A percentile compares a stretch with the other conserved stretches of the same genome.
Conservation (phyloP, 2,329 filamentous ascomycete genomes). For the Pseudocercospora cruenta region DNA sequence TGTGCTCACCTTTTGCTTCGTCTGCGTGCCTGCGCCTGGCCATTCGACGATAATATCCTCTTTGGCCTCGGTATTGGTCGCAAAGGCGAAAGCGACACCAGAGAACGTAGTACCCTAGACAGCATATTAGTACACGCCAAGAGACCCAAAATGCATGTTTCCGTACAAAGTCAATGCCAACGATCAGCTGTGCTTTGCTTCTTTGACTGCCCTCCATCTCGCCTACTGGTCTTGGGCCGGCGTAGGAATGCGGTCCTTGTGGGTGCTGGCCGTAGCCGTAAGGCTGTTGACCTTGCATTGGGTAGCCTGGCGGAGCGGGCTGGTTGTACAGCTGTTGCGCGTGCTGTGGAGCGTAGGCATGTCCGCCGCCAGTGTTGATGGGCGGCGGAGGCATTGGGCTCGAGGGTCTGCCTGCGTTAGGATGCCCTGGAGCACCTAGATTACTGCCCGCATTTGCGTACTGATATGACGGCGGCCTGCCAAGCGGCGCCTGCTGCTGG, state of each 20-base stretch:
- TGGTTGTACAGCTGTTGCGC: constrained; percentile 47
- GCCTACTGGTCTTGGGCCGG: constrained; percentile 27
- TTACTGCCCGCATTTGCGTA: constrained; percentile 51
- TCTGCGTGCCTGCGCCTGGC: constrained; percentile 96
- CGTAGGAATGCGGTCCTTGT: constrained; percentile 24
- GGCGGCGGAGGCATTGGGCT: constrained; percentile 47
- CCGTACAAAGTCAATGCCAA: constrained; percentile 96
- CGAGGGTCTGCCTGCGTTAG: constrained; percentile 53
- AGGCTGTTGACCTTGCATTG: constrained; percentile 39
- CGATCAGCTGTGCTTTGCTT: constrained; percentile 95
- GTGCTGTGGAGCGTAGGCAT: constrained; percentile 53
- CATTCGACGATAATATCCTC: constrained; percentile 99
- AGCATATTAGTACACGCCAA: constrained; percentile 20
- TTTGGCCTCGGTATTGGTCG: constrained; percentile 94
- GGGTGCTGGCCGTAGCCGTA: constrained; percentile 30
- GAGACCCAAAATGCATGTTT: background rate
- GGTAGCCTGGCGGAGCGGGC: constrained; percentile 42
- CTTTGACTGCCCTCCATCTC: constrained; percentile 88
- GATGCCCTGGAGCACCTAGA: constrained; percentile 43
- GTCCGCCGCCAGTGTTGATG: constrained; percentile 54
- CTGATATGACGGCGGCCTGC: constrained; percentile 67
- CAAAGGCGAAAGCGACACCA: constrained; percentile 89
- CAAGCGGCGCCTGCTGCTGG: constrained; percentile 50
- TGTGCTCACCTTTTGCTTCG: constrained; percentile 86
- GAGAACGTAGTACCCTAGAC: constrained; percentile 92